Conservation (phyloP, 2,329 filamentous ascomycete species). For the Trichophyton verrucosum region DNA sequence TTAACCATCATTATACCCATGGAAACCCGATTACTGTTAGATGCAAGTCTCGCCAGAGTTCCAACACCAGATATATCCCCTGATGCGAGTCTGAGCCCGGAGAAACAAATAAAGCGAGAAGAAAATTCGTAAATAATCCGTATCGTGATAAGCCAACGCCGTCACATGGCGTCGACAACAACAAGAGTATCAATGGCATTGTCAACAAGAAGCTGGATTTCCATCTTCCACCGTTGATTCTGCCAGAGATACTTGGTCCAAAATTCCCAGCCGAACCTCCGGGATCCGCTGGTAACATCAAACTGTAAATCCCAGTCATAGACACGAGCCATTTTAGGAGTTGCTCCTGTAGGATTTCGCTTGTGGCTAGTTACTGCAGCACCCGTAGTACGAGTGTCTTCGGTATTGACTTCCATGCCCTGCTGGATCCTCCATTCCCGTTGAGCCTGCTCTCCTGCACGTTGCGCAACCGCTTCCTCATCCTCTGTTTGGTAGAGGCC, state of each 20-base stretch:
- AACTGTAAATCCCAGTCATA: slow-evolving; percentile 19
- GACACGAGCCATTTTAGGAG: slow-evolving; percentile 3
- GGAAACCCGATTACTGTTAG: background rate
- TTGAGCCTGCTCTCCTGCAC: slow-evolving; percentile 61
- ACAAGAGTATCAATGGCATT: slow-evolving; percentile 31
- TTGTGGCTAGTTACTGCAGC: background rate
- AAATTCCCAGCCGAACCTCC: slow-evolving; percentile 19
- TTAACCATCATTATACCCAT: background rate
- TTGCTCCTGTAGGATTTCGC: background rate
- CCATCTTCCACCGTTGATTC: slow-evolving; percentile 31
- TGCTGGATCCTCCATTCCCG: slow-evolving; percentile 57
- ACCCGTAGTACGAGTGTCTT: background rate
- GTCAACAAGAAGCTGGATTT: slow-evolving; percentile 30
- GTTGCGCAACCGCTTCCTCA: slow-evolving; percentile 55
- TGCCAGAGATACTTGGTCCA: slow-evolving; percentile 28
- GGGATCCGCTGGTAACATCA: slow-evolving; percentile 13
- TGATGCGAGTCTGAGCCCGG: background rate
- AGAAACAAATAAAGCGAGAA: background rate
- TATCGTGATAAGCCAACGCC: background rate
- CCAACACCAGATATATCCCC: slow-evolving; percentile 1
- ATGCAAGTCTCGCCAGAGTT: background rate
- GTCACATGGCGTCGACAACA: slow-evolving; percentile 19
- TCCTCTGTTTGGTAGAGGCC: slow-evolving; percentile 61
- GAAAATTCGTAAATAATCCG: background rate
- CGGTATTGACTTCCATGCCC: slow-evolving; percentile 24